These are phyloP conservation scores for Nasturtium officinale DNA, from an alignment of 345 rosid genomes.

Conservation along the genomic window DNA sequence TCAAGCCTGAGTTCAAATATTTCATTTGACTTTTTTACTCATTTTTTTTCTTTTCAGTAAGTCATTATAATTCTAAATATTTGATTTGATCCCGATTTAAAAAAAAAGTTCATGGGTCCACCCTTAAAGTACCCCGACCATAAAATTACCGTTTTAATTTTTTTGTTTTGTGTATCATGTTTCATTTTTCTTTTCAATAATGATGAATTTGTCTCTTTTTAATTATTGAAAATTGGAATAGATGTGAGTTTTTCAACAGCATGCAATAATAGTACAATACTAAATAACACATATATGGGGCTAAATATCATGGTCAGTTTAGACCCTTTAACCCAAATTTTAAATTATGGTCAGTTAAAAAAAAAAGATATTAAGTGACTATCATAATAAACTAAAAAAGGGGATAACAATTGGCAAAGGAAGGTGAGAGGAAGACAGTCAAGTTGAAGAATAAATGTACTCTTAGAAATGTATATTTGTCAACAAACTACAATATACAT, in stretches of 20 bases:
- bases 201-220: neutral
- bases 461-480: constrained; percentile 40
- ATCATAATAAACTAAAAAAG: neutral
- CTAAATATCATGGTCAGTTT: neutral
- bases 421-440: constrained; percentile 10
- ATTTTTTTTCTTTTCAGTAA: no score
- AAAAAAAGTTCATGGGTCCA: no score
- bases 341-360: no score
- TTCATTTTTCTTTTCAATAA: neutral
- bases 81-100: no score
- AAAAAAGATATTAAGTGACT: neutral
- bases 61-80: no score
- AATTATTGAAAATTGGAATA: neutral
- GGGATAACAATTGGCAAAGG: constrained; percentile 10
- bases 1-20: no score
- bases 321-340: neutral
- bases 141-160: neutral
- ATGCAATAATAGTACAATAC: neutral
- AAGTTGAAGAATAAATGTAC: constrained; percentile 36
- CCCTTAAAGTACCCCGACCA: neutral
- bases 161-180: neutral
- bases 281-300: neutral
- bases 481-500: constrained; percentile 38
- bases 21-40: no score
- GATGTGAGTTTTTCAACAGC: neutral